phyloP scores from a whole-genome alignment of 495 filamentous ascomycete species.

The Hypomontagnella submonticulosa region DNA sequence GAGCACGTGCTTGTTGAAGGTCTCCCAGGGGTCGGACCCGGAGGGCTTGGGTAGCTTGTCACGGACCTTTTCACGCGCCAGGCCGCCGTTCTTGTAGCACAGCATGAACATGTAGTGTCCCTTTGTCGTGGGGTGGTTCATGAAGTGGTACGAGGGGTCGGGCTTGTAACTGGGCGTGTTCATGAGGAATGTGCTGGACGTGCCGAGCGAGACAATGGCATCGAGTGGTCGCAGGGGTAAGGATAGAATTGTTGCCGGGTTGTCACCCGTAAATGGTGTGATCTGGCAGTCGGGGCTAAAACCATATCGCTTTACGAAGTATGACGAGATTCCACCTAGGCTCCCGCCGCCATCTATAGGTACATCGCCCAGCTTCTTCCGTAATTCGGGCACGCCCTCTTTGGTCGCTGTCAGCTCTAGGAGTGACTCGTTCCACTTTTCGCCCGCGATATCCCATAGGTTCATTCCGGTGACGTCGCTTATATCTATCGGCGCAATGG shows the following conservation, averaged over 20 bases:
- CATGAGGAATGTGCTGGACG: conserved; percentile 97
- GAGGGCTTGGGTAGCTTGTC: conserved; percentile 66
- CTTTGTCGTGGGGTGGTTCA: conserved; percentile 86
- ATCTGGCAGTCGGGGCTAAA: conserved; percentile 80
- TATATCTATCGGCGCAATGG: conserved; percentile 89
- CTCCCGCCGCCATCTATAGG: conserved; percentile 80
- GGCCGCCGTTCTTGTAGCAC: conserved; percentile 97
- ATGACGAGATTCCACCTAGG: conserved; percentile 76
- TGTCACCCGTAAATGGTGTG: conserved; percentile 92
- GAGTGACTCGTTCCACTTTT: conserved; percentile 76
- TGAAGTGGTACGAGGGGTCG: conserved; percentile 87
- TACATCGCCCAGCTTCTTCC: conserved; percentile 82
- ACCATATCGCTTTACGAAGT: conserved; percentile 81
- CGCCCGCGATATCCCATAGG: conserved; percentile 86
- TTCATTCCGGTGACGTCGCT: conserved; percentile 98
- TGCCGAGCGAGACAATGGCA: conserved; percentile 93
- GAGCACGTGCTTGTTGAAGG: conserved; percentile 77
- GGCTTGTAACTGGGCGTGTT: conserved; percentile 89
- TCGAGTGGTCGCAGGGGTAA: conserved; percentile 86
- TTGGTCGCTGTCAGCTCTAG: conserved; percentile 77
- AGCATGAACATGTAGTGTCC: conserved; percentile 98
- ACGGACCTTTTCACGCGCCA: conserved; percentile 89
- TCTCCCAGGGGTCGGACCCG: conserved; percentile 70
- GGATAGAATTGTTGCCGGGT: conserved; percentile 93
- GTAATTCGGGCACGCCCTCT: conserved; percentile 72